A percentile compares a stretch with the other conserved stretches of the same genome.
These are phyloP conservation scores for Cryoendolithus antarcticus DNA, from an alignment of 2,329 filamentous ascomycete genomes.

Conservation along the genomic window DNA sequence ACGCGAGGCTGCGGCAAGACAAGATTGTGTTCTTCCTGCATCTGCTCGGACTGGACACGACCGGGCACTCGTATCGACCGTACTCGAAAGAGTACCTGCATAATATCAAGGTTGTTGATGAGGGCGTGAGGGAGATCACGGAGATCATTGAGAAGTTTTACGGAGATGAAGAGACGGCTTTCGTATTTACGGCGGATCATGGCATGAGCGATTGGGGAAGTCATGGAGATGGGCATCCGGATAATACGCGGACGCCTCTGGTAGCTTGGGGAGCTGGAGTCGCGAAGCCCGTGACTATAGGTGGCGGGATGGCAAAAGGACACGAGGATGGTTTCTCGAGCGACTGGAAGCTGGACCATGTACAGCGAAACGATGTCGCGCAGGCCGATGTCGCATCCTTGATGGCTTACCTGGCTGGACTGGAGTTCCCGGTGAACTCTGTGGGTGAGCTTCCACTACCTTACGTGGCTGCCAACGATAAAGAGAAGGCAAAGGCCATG, in stretches of 20 bases:
- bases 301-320: constrained; percentile 53
- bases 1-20: constrained; percentile 61
- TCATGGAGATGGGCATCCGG: constrained; percentile 91
- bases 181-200: constrained; percentile 94
- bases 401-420: constrained; percentile 82
- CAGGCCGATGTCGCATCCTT: constrained; percentile 91
- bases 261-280: constrained; percentile 91
- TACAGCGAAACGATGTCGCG: constrained; percentile 78
- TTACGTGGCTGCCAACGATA: constrained; percentile 59
- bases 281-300: constrained; percentile 53
- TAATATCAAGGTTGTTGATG: constrained; percentile 88
- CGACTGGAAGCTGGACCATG: constrained; percentile 71
- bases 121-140: constrained; percentile 75
- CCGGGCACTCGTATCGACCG: constrained; percentile 72
- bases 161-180: constrained; percentile 68
- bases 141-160: constrained; percentile 79
- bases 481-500: constrained; percentile 72
- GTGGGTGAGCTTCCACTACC: constrained; percentile 83
- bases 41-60: constrained; percentile 81
- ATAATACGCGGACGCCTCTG: constrained; percentile 89
- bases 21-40: constrained; percentile 93
- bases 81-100: constrained; percentile 92
- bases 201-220: constrained; percentile 99
- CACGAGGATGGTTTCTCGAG: constrained; percentile 80
- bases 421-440: constrained; percentile 90